Evolutionary conservation across 306 rosid genomes (phyloP).

Genomic region (Ormosia emarginata): DNA sequence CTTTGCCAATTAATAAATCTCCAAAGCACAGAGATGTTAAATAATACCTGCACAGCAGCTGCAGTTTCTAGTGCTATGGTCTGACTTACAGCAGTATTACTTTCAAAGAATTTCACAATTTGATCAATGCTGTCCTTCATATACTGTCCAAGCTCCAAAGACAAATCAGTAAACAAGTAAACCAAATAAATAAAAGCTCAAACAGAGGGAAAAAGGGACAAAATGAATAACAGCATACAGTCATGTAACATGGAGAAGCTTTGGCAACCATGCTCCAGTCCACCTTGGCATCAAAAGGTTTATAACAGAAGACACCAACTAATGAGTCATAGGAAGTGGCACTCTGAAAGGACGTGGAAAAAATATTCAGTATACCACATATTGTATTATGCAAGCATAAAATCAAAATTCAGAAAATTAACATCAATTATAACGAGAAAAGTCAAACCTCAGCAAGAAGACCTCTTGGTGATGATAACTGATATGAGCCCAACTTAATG

Average conservation of each 20-base stretch:
- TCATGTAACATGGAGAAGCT: slow-evolving; percentile 98
- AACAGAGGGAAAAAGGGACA: not conserved
- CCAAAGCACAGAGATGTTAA: slow-evolving; percentile 11
- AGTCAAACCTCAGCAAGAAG: slow-evolving; percentile 83
- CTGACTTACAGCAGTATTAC: slow-evolving; percentile 76
- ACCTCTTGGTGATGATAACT: slow-evolving; percentile 82
- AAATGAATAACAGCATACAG: slow-evolving; percentile 54
- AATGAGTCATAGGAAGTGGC: slow-evolving; percentile 74
- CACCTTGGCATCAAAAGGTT: slow-evolving; percentile 74
- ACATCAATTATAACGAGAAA: slow-evolving; percentile 4
- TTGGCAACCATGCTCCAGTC: slow-evolving; percentile 98
- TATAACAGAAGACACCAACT: slow-evolving; percentile 66
- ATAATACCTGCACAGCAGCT: slow-evolving; percentile 89
- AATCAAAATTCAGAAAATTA: not conserved
- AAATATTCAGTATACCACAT: slow-evolving; percentile 17
- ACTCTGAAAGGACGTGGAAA: slow-evolving; percentile 61
- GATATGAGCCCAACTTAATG: slow-evolving; percentile 80
- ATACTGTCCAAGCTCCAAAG: slow-evolving; percentile 54
- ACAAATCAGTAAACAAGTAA: slow-evolving; percentile 26
- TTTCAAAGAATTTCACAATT: slow-evolving; percentile 77
- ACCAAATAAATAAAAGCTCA: slow-evolving; percentile 23
- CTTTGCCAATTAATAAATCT: slow-evolving; percentile 20
- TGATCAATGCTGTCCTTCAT: slow-evolving; percentile 78
- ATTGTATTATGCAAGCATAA: not conserved
- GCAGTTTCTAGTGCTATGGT: slow-evolving; percentile 88